Evolutionary conservation across 2,329 filamentous ascomycete species (phyloP).

Genomic region (Penicillium sp.): DNA sequence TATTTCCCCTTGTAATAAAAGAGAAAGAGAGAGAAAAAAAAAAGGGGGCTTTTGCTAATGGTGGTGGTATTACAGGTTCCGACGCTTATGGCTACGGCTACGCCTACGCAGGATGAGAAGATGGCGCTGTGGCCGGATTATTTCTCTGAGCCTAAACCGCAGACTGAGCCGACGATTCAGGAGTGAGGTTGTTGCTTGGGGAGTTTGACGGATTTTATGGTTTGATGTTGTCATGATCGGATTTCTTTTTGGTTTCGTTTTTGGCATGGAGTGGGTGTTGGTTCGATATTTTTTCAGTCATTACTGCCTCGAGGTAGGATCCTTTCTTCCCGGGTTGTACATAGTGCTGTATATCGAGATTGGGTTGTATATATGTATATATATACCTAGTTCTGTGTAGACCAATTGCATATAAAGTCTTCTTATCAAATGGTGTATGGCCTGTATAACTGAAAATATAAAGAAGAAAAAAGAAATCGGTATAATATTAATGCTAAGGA

Average conservation of each 20-base stretch:
- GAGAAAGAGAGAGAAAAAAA: too few species aligned
- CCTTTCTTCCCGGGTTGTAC: neutral
- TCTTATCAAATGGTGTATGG: neutral
- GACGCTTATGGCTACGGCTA: conserved; percentile 47
- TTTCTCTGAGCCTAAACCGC: conserved; percentile 46
- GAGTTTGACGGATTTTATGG: neutral
- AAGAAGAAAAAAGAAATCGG: neutral
- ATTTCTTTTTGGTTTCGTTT: neutral
- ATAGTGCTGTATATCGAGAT: neutral
- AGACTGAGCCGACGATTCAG: conserved; percentile 34
- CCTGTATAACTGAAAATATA: neutral
- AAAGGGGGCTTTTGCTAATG: neutral
- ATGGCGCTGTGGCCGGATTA: conserved; percentile 63
- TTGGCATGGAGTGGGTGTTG: conserved; percentile 7
- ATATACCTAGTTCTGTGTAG: neutral
- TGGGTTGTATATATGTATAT: neutral
- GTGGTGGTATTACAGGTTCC: conserved; percentile 36
- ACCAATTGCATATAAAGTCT: neutral
- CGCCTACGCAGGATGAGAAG: conserved; percentile 58
- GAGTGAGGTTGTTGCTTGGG: conserved; percentile 1
- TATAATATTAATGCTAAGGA: conserved; percentile 1
- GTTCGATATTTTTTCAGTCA: neutral
- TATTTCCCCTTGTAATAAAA: too few species aligned
- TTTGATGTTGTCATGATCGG: neutral
- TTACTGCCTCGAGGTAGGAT: neutral